Conservation (phyloP, 371 early-diverging fungal genomes). For the Mucor circinelloides region DNA sequence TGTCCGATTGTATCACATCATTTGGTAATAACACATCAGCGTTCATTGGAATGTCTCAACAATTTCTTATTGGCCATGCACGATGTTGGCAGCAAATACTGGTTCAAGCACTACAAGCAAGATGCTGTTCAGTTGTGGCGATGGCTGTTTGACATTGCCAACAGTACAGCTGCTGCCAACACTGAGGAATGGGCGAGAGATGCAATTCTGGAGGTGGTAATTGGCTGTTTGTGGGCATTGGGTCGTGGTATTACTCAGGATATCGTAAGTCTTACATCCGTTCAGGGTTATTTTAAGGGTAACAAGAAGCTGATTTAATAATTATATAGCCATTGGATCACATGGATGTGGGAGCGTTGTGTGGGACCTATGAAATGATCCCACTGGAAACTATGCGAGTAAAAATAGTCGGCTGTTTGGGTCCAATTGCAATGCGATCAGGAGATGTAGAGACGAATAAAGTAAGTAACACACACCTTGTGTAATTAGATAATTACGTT, state of each 20-base stretch:
- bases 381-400: conserved; percentile 58
- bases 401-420: conserved; percentile 76
- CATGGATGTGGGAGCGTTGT: conserved; percentile 52
- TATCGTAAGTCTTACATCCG: conserved; percentile 43
- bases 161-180: conserved; percentile 29
- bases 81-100: conserved; percentile 63
- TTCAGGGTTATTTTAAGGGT: conserved; percentile 1
- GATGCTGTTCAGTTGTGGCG: conserved; percentile 67
- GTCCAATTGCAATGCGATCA: conserved; percentile 74
- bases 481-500: not conserved
- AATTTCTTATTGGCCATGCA: conserved; percentile 74
- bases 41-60: conserved; percentile 75
- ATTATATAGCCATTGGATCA: conserved; percentile 42
- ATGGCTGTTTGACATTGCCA: conserved; percentile 49
- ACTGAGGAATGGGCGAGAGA: conserved; percentile 39
- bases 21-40: conserved; percentile 59
- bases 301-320: not conserved
- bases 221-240: conserved; percentile 76
- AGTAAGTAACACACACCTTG: conserved; percentile 36
- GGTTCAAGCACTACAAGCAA: conserved; percentile 61
- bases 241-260: conserved; percentile 66
- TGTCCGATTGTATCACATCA: conserved; percentile 48
- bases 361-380: conserved; percentile 53
- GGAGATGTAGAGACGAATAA: conserved; percentile 73
- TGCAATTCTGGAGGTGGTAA: conserved; percentile 57